Base-by-base conservation (phyloP, 2,329 filamentous ascomycete species). In the Hymenoscyphus occultus region DNA sequence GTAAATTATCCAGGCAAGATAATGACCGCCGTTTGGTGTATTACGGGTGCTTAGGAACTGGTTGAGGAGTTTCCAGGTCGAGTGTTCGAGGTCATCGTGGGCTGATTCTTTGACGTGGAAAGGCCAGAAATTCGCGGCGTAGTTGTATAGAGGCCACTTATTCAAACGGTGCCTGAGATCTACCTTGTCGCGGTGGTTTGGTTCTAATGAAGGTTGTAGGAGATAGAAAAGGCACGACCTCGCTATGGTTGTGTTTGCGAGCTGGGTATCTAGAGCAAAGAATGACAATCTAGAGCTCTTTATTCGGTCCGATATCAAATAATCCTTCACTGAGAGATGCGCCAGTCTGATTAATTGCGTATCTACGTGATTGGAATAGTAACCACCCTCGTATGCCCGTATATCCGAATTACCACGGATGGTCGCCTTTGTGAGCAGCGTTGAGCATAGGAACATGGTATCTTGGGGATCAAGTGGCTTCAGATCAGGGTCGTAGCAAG, bases 241-340 rank as follows among this genome's bases (percentile, higher is more conserved):
- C 4, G 45, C n/a, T n/a, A 61, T 54, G 45, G 31, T 14, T 5
- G 19, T 16, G 35, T 61, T 40, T 13, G 60, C 16, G 19, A 39
- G 28, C 14, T 16, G 39, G 32, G 42, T 9, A 19, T 56, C 22
- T 5, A 56, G 3, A 4, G 35, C 35, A 56, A 54, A 61, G 45
- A 54, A 54, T 39, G 16, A 35, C 56, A 40, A 31, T 12, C n/a
- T 39, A 1, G 14, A 14, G 28, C 28, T 13, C 39, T 28, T 61
- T 19, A 40, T 39, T 13, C 22, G 28, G 9, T 39, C 22, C 1
- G 60, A 54, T 28, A 56, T 5, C 39, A 60, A 16, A 16, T 61
- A 61, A 4, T 61, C 60, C 19, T 40, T 61, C 4, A 61, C 60
- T 3, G 45, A 61, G 31, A 54, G 51, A 13, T 61, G 60, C 2